Conservation (phyloP, 2,329 filamentous ascomycete species). For the Tolypocladium ophioglossoides region DNA sequence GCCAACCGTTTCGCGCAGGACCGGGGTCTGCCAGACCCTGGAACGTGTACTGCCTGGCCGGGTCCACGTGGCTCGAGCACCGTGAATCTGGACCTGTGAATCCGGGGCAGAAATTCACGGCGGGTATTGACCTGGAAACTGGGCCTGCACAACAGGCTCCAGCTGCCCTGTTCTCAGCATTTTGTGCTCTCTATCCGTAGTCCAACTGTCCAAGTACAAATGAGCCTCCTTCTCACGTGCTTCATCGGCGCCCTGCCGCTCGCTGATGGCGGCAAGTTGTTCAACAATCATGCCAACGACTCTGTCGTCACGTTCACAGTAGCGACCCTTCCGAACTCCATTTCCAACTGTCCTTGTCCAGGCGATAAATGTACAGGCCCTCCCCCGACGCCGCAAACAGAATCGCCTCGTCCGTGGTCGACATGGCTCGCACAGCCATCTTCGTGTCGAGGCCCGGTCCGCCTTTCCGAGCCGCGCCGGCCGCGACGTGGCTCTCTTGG, state of each 20-base stretch:
- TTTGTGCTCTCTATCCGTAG: neutral
- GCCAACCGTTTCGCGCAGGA: slow-evolving; percentile 13
- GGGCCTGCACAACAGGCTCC: too few relatives aligned
- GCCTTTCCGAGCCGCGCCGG: neutral
- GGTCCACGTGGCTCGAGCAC: neutral
- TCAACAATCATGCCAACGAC: neutral
- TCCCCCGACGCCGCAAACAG: slow-evolving; percentile 9
- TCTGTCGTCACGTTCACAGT: neutral
- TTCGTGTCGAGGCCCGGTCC: slow-evolving; percentile 4
- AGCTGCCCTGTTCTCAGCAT: too few relatives aligned
- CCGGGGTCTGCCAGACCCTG: neutral
- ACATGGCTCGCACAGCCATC: slow-evolving; percentile 4
- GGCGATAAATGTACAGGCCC: slow-evolving; percentile 7
- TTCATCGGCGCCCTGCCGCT: neutral
- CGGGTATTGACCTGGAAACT: neutral
- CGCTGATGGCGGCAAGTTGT: neutral
- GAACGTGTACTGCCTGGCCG: neutral
- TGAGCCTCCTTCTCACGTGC: neutral
- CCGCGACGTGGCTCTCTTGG: slow-evolving; percentile 7
- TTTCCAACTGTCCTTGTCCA: slow-evolving; percentile 1
- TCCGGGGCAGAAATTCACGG: neutral
- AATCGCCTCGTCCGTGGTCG: slow-evolving; percentile 7
- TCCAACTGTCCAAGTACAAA: neutral
- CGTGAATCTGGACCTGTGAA: slow-evolving; percentile 9
- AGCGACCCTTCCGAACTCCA: slow-evolving; percentile 5